phyloP scores from a whole-genome alignment of 768 basidiomycete species.

The Kwoniella newhampshirensis region DNA sequence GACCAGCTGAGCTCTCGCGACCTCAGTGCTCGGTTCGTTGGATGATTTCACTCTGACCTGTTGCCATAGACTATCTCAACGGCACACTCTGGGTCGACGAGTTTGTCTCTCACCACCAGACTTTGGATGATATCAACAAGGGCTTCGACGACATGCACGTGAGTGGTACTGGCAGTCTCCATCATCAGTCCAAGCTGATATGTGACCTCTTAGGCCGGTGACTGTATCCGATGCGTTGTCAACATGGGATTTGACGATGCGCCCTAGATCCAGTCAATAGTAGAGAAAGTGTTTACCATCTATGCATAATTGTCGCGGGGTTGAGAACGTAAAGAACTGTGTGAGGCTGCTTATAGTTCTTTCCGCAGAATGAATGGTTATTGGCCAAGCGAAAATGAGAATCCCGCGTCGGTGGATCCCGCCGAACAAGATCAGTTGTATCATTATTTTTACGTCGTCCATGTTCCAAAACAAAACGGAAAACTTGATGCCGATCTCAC shows the following conservation, averaged over 20 bases:
- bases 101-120: slow-evolving; percentile 85
- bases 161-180: slow-evolving; percentile 54
- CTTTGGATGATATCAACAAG: slow-evolving; percentile 71
- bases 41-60: slow-evolving; percentile 5
- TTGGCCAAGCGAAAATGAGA: too few species aligned
- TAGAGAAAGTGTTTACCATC: too few species aligned
- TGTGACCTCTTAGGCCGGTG: slow-evolving; percentile 60
- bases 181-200: slow-evolving; percentile 9
- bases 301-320: too few species aligned
- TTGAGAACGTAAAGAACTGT: too few species aligned
- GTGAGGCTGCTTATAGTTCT: too few species aligned
- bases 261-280: slow-evolving; percentile 7
- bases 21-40: background rate
- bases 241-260: slow-evolving; percentile 63
- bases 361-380: too few species aligned
- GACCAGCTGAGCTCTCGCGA: too few species aligned
- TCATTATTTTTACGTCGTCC: too few species aligned
- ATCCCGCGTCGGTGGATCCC: too few species aligned
- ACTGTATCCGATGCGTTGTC: slow-evolving; percentile 93
- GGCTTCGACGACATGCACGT: slow-evolving; percentile 98
- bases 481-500: too few species aligned
- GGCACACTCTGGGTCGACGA: slow-evolving; percentile 69
- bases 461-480: too few species aligned
- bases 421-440: too few species aligned
- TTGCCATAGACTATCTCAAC: slow-evolving; percentile 49